Percentiles rank a stretch among this genome's conserved stretches.
phyloP scores from a whole-genome alignment of 2,329 filamentous ascomycete species.

The Balansia obtecta region DNA sequence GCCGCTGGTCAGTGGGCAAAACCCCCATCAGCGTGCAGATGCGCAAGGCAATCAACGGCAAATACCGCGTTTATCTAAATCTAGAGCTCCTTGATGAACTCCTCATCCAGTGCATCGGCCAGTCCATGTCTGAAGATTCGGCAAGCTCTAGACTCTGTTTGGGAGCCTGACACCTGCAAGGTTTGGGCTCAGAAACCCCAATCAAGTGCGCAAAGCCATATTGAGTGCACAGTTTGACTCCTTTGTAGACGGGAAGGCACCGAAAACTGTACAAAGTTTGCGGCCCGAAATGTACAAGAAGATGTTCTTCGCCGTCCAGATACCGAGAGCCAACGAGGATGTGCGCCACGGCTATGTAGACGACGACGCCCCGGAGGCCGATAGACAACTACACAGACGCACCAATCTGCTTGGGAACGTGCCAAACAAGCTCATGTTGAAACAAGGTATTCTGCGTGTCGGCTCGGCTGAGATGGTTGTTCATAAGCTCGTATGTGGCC shows the following conservation, averaged over 20 bases:
- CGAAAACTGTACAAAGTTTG: not conserved
- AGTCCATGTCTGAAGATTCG: not conserved
- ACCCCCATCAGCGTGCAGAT: not conserved
- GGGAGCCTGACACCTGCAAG: not conserved
- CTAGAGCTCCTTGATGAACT: not conserved
- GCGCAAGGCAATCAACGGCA: not conserved
- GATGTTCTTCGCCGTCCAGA: not conserved
- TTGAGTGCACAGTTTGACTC: not conserved
- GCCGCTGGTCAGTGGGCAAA: not conserved
- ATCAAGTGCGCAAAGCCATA: not conserved
- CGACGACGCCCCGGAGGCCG: not conserved
- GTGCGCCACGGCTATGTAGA: not conserved
- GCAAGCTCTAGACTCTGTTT: not conserved
- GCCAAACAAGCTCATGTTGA: not conserved
- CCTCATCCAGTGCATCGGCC: not conserved
- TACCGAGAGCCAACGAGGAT: not conserved
- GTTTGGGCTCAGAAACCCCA: not conserved
- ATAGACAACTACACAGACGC: not conserved
- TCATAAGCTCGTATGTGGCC: not conserved
- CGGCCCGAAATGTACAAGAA: not conserved
- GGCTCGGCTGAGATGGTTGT: not conserved
- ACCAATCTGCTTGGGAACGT: not conserved
- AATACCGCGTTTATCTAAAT: not conserved
- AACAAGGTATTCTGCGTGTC: not conserved
- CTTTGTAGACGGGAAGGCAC: not conserved